These are phyloP conservation scores for Fonsecaea nubica DNA, from an alignment of 2,329 filamentous ascomycete species.

Conservation along the genomic window DNA sequence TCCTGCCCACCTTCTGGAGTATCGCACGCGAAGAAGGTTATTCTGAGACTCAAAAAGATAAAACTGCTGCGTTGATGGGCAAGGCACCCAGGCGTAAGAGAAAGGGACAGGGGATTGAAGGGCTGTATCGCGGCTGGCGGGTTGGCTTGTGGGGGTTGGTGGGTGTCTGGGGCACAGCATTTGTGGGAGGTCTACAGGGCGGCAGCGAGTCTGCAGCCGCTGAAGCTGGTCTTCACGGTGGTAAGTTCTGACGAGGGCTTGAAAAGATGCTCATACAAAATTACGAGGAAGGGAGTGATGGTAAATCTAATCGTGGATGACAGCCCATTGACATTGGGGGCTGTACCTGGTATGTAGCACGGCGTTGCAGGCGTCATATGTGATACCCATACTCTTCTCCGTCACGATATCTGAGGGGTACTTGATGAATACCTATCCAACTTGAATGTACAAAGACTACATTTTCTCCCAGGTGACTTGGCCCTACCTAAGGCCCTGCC, in stretches of 20 bases:
- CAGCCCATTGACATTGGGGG: not conserved
- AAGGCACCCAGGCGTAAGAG: slow-evolving; percentile 53
- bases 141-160: slow-evolving; percentile 63
- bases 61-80: slow-evolving; percentile 45
- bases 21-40: slow-evolving; percentile 83
- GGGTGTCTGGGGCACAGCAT: slow-evolving; percentile 60
- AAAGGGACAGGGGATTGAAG: slow-evolving; percentile 62
- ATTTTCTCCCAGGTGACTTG: not conserved
- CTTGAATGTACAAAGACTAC: not conserved
- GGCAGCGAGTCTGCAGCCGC: slow-evolving; percentile 33
- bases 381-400: slow-evolving; percentile 34
- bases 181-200: slow-evolving; percentile 47
- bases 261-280: not conserved
- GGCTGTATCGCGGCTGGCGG: slow-evolving; percentile 64
- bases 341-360: slow-evolving; percentile 11
- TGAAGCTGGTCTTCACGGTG: slow-evolving; percentile 33
- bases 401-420: slow-evolving; percentile 5
- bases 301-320: slow-evolving; percentile 9
- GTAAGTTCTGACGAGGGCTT: slow-evolving; percentile 36
- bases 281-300: not conserved
- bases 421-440: not conserved
- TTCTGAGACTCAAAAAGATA: slow-evolving; percentile 54
- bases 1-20: slow-evolving; percentile 87
- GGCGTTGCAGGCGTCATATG: slow-evolving; percentile 27
- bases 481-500: not conserved